Evolutionary conservation across 345 rosid species (phyloP), one percentile per base, ranked within the genome.

Genomic region (Noccaea bulbosa): DNA sequence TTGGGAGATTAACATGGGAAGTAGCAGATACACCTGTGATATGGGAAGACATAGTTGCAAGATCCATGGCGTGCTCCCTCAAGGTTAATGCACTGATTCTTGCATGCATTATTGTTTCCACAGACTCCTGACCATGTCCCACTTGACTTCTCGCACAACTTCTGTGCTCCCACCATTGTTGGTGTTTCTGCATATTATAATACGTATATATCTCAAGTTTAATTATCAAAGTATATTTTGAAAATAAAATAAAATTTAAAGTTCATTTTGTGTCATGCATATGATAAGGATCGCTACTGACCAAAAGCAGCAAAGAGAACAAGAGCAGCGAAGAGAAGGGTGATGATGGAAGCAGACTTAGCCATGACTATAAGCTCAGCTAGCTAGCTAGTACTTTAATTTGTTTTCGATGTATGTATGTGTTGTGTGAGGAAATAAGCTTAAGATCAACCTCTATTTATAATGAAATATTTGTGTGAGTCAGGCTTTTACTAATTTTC

Each of bases 391-490:
- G 24, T 50, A 5, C 54, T 50, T 50, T 17, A 17, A 17, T 17
- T 17, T 50, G 34, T 50, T 24, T 22, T 50, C 3, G 5, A 47
- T 16, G 27, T 27, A 30, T 61, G 39, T 43, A 30, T 62, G 27
- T 62, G 52, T 30, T 44, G 15, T 44, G 40, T 44, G 66, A 62
- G 15, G 8, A 44, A 44, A 11, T 45, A 30, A 27, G 40, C 40
- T 5, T 62, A 30, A 62, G 39, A 44, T 62, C 38, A 30, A 44
- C 8, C 52, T 9, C 52, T 62, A 62, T 62, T 60, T 60, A 62
- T 62, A 44, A 20, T 10, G 46, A 17, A 57, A 57, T 14, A 9
- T 12, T 17, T 32, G 14, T 32, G 14, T 8, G 33, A 57, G 46
- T 20, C 17, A 9, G 24, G 15, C 61, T 14, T 45, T 24, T 24